Evolutionary conservation across 176 grass and related monocot genomes (phyloP), one percentile per base, ranked within the genome.

Genomic region (Puccinellia tenuiflora): DNA sequence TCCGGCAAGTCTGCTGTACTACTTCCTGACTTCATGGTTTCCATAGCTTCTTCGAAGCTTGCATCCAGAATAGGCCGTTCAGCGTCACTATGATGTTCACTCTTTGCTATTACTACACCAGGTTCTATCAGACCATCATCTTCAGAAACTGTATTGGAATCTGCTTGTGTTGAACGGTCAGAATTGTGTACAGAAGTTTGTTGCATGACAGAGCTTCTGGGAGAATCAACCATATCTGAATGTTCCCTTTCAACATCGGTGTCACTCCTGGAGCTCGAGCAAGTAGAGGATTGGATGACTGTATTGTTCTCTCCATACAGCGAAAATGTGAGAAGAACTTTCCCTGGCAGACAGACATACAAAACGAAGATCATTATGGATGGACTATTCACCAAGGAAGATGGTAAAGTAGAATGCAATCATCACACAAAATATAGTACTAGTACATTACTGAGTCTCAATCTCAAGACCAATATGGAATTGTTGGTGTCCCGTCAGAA

Each of bases 251-350:
- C 75, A 11, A 52, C n/a, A 31, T 89, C 87, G 0, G 67, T 63
- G 68, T 62, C 81, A 24, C 79, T 86, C 29, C 62, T 64, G 43
- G 80, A 84, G 46, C 80, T 86, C 25, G 76, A 76, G 48, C 66
- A 91, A 68, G 79, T 66, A 37, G 79, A 76, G 22, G 56, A 79
- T 70, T 84, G 83, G 73, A 80, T 33, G 24, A 77, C 35, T 33
- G 76, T 61, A 42, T 70, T 83, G 71, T 62, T 88, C 62, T 84
- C 84, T 51, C 85, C 82, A 68, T 85, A 79, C 20, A 94, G 84
- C 50, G 95, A 90, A 42, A 86, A 73, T 15, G 86, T 83, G 22
- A 98, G 90, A 47, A 93, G 95, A 80, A 95, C 91, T 88, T 93
- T 88, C 14, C 92, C 92, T 98, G 78, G 66, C 52, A 51, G 13